Base-by-base conservation (phyloP, 768 basidiomycete species). In the Lentinula sp. region DNA sequence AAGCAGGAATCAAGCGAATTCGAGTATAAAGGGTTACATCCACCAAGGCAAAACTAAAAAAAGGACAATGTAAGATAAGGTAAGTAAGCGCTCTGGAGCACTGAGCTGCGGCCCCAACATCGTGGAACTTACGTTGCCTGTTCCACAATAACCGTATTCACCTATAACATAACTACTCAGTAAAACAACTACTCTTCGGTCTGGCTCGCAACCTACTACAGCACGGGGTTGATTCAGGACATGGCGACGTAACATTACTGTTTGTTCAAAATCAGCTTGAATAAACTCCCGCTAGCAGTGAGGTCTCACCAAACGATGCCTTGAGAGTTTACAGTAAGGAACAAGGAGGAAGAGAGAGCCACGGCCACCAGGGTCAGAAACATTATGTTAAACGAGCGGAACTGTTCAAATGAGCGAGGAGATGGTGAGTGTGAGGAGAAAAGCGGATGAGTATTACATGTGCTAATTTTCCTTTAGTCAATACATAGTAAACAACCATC, bases 21-120 rank as follows among this genome's bases (percentile, higher is more conserved):
- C 5, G 92, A 94, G 46, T 77, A 73, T 34, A 91, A 77, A 18
- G 93, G 91, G 67, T 94, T 84, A 75, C 93, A 95, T n/a, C 93
- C 93, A 51, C 89, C 90, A 37, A 92, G 76, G 69, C 92, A 93
- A 70, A 85, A 93, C 86, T 91, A 48, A 43, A 45, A 28, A 37
- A 57, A 50, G 37, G 48, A 34, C 34, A 50, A 34, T 13, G 18
- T n/a, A 48, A 59, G 9, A 40, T 8, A 46, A 50, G 48, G 58
- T 3, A 48, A 50, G 65, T 57, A 56, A 32, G 37, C 35, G 23
- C 31, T 49, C 42, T 43, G 40, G 39, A 21, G 23, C 53, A 46
- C n/a, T n/a, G n/a, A 63, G 39, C 55, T 21, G 21, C 46, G 46
- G 18, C 42, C 15, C 54, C 31, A n/a, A 52, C 31, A 28, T 34